A percentile compares a stretch with the other conserved stretches of the same genome.
Conservation (phyloP, 805 yeast genomes). For the Cyberlindnera mrakii region DNA sequence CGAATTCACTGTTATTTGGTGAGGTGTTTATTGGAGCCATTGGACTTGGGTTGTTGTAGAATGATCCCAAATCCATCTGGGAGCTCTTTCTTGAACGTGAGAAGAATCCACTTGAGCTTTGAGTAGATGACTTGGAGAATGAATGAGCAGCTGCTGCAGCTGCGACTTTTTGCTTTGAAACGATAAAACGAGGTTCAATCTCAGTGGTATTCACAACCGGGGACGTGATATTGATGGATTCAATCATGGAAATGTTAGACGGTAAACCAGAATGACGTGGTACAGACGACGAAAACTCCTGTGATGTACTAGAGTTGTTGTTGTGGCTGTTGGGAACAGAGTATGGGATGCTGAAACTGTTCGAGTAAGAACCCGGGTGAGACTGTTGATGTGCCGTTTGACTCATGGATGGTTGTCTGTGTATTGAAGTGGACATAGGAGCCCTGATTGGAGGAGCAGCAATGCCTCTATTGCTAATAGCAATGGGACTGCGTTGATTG, state of each 20-base stretch:
- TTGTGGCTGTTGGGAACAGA: constrained; percentile 19
- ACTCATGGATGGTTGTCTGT: constrained; percentile 21
- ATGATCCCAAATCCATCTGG: constrained; percentile 22
- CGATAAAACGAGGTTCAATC: constrained; percentile 82
- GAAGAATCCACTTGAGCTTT: constrained; percentile 38
- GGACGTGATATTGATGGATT: constrained; percentile 61
- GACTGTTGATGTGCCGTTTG: constrained; percentile 8
- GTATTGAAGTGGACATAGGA: constrained; percentile 23
- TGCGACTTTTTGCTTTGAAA: constrained; percentile 65
- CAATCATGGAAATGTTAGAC: constrained; percentile 34
- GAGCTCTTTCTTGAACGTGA: constrained; percentile 38
- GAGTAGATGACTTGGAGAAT: constrained; percentile 13
- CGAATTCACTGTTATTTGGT: constrained; percentile 3
- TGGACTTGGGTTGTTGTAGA: constrained; percentile 19
- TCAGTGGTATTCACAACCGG: constrained; percentile 55
- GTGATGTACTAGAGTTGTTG: constrained; percentile 15
- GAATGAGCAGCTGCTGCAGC: constrained; percentile 17
- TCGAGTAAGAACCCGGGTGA: constrained; percentile 10
- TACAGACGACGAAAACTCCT: constrained; percentile 26
- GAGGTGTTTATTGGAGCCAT: constrained; percentile 1
- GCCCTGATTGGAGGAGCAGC: constrained; percentile 25
- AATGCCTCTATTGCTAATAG: constrained; percentile 9
- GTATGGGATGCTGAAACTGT: constrained; percentile 19
- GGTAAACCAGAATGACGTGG: constrained; percentile 33
- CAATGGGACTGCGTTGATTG: constrained; percentile 21